A percentile compares a stretch with the other conserved stretches of the same genome.
phyloP scores from a whole-genome alignment of 352 stramenopile genomes.

The Globisporangium lucens region DNA sequence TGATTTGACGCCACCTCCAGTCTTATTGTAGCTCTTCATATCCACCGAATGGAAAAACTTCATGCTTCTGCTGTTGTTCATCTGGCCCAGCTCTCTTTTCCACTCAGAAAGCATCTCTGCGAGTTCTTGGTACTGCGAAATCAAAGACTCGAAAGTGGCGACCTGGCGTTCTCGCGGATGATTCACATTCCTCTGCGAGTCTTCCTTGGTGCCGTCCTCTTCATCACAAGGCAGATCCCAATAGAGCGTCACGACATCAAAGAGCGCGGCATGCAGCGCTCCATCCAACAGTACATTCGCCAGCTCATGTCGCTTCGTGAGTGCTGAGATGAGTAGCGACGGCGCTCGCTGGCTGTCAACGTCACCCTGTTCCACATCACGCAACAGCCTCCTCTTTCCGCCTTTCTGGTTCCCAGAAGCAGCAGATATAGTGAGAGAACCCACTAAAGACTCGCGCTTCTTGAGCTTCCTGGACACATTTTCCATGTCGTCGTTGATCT shows the following conservation, averaged over 20 bases:
- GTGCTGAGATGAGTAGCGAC: conserved; percentile 54
- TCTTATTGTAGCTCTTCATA: neutral
- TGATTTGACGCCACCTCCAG: neutral
- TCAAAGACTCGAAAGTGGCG: neutral
- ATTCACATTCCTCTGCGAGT: conserved; percentile 11
- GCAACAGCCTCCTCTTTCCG: neutral
- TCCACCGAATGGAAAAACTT: neutral
- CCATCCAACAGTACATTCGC: conserved; percentile 37
- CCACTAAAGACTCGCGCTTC: neutral
- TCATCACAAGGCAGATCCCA: conserved; percentile 13
- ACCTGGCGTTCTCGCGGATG: neutral
- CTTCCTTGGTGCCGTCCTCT: neutral
- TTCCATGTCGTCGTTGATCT: conserved; percentile 46
- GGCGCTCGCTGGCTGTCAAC: conserved; percentile 23
- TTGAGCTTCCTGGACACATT: neutral
- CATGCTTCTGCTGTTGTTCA: conserved; percentile 3
- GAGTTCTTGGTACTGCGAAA: neutral
- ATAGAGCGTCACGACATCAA: conserved; percentile 13
- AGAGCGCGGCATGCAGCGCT: conserved; percentile 22
- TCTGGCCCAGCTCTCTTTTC: neutral
- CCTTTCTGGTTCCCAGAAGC: neutral
- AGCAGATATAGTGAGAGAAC: neutral
- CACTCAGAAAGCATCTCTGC: neutral
- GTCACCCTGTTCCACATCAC: neutral
- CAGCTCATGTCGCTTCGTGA: conserved; percentile 45